These are phyloP conservation scores for Bipolaris bicolor DNA, from an alignment of 2,329 filamentous ascomycete genomes.

Conservation along the genomic window DNA sequence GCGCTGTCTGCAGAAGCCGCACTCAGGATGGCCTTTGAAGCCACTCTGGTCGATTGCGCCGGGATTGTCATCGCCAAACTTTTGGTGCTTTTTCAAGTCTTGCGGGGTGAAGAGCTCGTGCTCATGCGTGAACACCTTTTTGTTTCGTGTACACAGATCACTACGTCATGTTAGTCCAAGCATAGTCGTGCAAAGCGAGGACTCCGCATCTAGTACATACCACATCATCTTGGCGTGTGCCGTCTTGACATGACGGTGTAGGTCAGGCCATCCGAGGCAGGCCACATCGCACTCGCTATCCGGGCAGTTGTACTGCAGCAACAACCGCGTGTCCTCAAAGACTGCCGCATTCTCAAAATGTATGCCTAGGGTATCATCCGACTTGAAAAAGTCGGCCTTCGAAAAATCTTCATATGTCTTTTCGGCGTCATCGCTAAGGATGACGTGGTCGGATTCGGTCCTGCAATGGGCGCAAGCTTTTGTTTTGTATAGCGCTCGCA, in stretches of 20 bases:
- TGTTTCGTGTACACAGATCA: slow-evolving; percentile 89
- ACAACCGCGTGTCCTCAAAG: slow-evolving; percentile 84
- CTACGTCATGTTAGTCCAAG: slow-evolving; percentile 47
- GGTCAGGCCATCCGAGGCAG: slow-evolving; percentile 78
- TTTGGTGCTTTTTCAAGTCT: slow-evolving; percentile 86
- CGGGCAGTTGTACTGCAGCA: slow-evolving; percentile 94
- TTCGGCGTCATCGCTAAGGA: slow-evolving; percentile 84
- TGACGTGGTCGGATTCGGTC: slow-evolving; percentile 78
- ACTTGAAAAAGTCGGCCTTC: slow-evolving; percentile 73
- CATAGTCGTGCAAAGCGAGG: too few species aligned
- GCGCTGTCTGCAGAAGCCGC: slow-evolving; percentile 86
- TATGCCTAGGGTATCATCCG: slow-evolving; percentile 87
- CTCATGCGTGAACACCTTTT: slow-evolving; percentile 98
- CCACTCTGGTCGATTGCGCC: slow-evolving; percentile 91
- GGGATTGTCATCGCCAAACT: slow-evolving; percentile 85
- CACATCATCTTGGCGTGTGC: slow-evolving; percentile 88
- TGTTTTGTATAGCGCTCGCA: slow-evolving; percentile 94
- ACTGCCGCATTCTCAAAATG: slow-evolving; percentile 89
- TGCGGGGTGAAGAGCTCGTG: slow-evolving; percentile 86
- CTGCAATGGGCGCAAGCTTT: slow-evolving; percentile 97
- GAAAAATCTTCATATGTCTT: slow-evolving; percentile 88
- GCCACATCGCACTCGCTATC: slow-evolving; percentile 83
- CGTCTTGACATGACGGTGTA: slow-evolving; percentile 80
- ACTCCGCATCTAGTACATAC: slow-evolving; percentile 47
- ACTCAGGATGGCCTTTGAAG: slow-evolving; percentile 94